Evolutionary conservation across 108 stramenopile species (phyloP), one percentile per base, ranked within the genome.

Genomic region (Chaetoceros tenuissimus): DNA sequence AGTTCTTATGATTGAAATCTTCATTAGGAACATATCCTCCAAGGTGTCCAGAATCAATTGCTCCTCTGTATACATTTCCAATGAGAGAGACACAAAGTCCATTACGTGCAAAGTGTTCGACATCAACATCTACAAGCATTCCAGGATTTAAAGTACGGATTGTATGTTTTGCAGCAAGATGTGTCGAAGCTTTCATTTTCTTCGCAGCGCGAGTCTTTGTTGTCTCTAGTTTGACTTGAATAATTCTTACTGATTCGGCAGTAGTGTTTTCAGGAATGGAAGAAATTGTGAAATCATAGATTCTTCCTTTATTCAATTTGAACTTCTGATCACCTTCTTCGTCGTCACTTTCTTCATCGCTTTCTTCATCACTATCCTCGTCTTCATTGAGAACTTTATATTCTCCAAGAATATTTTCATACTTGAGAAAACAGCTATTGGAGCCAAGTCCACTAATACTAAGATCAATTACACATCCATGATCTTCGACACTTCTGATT

Each of bases 401-500:
- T 3, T 63, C 68, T 19, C 64, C 78, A 45, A 74, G 71, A 24
- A 92, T 67, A 28, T 83, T 62, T 23, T 73, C 75, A 74, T 85
- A 91, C 45, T 63, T 62, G 26, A 83, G 45, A 68, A 92, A 92
- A 22, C 86, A 86, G 8, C 63, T 52, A 1, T 34, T 43, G 20
- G 66, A 68, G 19, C 56, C 48, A 16, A 80, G 78, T 2, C 27
- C 48, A 45, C 27, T 28, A 18, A 24, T 24, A 18, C 69, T 65
- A 51, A 92, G 45, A 62, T 92, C 82, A 24, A 92, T 69, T 24
- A 92, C 58, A 54, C 84, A 81, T 45, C 90, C 90, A 43, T 92
- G 90, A 62, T 87, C 86, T 72, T 92, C 82, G 3, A 85, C 57
- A 25, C 76, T 75, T 16, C 61, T 29, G 26, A 92, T 73, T 53